These are phyloP conservation scores for Kurtzmaniella quercitrusa DNA, from an alignment of 1,139 yeast genomes.

Conservation along the genomic window DNA sequence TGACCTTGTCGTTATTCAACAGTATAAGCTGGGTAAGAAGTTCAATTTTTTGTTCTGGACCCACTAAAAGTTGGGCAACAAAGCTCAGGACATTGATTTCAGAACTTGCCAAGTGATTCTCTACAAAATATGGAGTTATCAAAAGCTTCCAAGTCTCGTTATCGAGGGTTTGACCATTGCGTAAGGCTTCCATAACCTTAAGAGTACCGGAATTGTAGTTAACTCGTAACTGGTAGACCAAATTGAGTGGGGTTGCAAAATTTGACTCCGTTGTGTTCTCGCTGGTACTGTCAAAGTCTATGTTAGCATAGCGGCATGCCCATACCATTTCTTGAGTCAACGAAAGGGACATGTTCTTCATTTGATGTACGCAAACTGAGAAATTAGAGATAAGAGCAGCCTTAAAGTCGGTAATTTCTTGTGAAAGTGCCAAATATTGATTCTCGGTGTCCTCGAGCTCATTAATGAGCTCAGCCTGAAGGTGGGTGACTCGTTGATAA, in stretches of 20 bases:
- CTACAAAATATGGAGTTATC: not conserved
- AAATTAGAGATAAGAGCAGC: conserved; percentile 18
- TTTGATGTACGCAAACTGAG: conserved; percentile 8
- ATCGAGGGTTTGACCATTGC: conserved; percentile 28
- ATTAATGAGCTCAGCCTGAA: conserved; percentile 39
- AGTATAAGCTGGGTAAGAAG: conserved; percentile 20
- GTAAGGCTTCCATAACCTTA: conserved; percentile 25
- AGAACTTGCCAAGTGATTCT: conserved; percentile 1
- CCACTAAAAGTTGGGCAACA: conserved; percentile 25
- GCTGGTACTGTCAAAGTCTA: conserved; percentile 2
- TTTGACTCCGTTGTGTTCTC: not conserved
- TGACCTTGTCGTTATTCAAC: conserved; percentile 26
- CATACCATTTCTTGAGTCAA: conserved; percentile 21
- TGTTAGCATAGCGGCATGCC: conserved; percentile 14
- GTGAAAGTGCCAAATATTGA: conserved; percentile 39
- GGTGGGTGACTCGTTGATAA: conserved; percentile 23
- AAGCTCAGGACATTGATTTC: conserved; percentile 20
- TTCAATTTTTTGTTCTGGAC: conserved; percentile 12
- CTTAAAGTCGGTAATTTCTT: conserved; percentile 30
- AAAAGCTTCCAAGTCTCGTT: conserved; percentile 27
- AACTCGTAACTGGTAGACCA: conserved; percentile 27
- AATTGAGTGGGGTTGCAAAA: conserved; percentile 20
- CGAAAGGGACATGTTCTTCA: conserved; percentile 8
- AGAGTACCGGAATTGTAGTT: conserved; percentile 26
- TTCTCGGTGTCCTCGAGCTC: conserved; percentile 52